A percentile compares a stretch with the other conserved stretches of the same genome.
Conservation (phyloP, 225 moss, liverwort and hornwort species). For the Anthoceros angustus region DNA sequence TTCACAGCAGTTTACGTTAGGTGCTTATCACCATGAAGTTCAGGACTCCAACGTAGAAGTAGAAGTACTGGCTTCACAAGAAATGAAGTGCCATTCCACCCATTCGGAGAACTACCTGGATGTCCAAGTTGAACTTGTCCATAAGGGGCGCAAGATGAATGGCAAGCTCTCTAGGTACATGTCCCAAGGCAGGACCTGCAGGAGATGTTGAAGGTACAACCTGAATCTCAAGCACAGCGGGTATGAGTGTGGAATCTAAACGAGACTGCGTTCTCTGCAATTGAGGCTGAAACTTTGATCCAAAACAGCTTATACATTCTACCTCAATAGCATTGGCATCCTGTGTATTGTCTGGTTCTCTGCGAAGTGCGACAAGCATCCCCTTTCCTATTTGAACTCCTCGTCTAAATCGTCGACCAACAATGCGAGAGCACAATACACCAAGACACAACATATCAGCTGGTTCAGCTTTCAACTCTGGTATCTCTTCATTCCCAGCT, state of each 20-base stretch:
- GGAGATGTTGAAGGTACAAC: constrained; percentile 29
- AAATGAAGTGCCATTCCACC: neutral
- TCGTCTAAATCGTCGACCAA: constrained; percentile 57
- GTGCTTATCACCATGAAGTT: neutral
- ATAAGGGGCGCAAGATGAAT: constrained; percentile 49
- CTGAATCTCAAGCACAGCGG: constrained; percentile 15
- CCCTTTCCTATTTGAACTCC: constrained; percentile 37
- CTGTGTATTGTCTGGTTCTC: constrained; percentile 61
- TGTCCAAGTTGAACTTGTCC: constrained; percentile 38
- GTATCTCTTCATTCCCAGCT: neutral
- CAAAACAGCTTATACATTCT: constrained; percentile 4
- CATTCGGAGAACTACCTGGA: constrained; percentile 29
- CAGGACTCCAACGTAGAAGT: neutral
- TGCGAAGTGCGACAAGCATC: constrained; percentile 43
- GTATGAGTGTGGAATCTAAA: neutral
- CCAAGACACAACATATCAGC: constrained; percentile 18
- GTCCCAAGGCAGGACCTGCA: constrained; percentile 38
- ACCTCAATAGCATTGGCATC: constrained; percentile 92
- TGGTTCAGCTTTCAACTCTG: neutral
- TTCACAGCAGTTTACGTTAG: constrained; percentile 2
- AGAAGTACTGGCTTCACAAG: neutral
- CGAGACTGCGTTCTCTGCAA: too few relatives aligned
- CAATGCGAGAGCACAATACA: constrained; percentile 46
- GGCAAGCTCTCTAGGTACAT: constrained; percentile 62
- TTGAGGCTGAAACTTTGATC: too few relatives aligned